Percentiles rank a stretch among this genome's conserved stretches.
Conservation (phyloP, 2,329 filamentous ascomycete species). For the Colletotrichum tanaceti region DNA sequence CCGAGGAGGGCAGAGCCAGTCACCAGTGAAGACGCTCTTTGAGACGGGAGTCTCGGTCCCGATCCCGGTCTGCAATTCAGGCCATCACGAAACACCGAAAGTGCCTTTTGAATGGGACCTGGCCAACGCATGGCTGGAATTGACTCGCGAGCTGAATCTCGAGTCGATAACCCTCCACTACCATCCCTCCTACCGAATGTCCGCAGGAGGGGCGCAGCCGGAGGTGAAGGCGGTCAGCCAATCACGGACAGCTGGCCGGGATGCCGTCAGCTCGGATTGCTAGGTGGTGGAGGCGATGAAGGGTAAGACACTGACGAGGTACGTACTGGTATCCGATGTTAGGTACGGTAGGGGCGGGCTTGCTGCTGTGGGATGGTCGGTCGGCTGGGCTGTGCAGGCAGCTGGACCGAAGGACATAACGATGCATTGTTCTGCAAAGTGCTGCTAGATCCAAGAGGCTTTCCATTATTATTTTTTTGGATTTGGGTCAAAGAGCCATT, state of each 20-base stretch:
- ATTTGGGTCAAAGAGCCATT: too few relatives aligned
- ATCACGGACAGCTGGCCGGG: background rate
- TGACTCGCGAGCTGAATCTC: constrained; percentile 15
- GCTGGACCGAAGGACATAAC: constrained; percentile 20
- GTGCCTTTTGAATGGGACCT: constrained; percentile 22
- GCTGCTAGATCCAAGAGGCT: too few relatives aligned
- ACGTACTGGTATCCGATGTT: constrained; percentile 6
- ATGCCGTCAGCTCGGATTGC: constrained; percentile 8
- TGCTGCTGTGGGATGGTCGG: background rate
- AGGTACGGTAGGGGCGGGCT: constrained; percentile 1
- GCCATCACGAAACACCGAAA: constrained; percentile 2
- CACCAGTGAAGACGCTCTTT: background rate
- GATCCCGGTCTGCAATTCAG: background rate
- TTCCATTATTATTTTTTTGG: too few relatives aligned
- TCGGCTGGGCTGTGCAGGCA: constrained; percentile 2
- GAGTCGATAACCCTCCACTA: too few relatives aligned
- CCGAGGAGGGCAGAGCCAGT: background rate
- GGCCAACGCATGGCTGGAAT: constrained; percentile 33
- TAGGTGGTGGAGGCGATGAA: constrained; percentile 3
- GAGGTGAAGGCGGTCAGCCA: constrained; percentile 14
- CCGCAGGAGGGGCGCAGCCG: background rate
- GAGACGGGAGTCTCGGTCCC: background rate
- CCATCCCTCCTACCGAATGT: too few relatives aligned
- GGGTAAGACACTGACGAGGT: background rate
- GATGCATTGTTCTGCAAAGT: background rate